A percentile compares a stretch with the other conserved stretches of the same genome.
Evolutionary conservation across 1,284 basidiomycete species (phyloP).

Genomic region (Rhizoctonia solani): DNA sequence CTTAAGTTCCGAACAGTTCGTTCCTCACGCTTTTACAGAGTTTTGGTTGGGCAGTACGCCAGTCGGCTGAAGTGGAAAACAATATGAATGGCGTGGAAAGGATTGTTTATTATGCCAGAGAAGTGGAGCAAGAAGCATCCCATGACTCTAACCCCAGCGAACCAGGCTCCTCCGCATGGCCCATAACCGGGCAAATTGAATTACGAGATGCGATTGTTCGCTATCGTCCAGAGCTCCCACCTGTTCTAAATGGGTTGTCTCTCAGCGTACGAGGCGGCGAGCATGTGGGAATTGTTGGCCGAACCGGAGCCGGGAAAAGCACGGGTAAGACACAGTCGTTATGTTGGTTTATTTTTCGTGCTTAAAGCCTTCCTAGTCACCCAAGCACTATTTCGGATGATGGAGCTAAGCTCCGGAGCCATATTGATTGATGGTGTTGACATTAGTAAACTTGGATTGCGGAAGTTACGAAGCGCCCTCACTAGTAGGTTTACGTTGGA

Average conservation of each 20-base stretch:
- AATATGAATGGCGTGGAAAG: conserved; percentile 91
- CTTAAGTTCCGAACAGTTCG: neutral
- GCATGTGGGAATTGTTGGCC: conserved; percentile 85
- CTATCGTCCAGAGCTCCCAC: conserved; percentile 60
- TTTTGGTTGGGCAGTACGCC: conserved; percentile 83
- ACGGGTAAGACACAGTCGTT: conserved; percentile 31
- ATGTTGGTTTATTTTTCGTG: conserved; percentile 2
- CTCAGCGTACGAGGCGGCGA: conserved; percentile 73
- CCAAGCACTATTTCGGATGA: conserved; percentile 56
- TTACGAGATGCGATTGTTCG: conserved; percentile 64
- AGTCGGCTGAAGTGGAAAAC: conserved; percentile 79
- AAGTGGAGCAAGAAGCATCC: conserved; percentile 77
- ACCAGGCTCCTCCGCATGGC: conserved; percentile 67
- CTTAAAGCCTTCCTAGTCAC: conserved; percentile 62
- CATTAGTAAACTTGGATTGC: conserved; percentile 49
- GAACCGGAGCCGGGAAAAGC: conserved; percentile 44
- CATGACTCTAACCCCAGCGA: conserved; percentile 58
- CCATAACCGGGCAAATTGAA: conserved; percentile 56
- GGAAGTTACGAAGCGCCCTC: conserved; percentile 14
- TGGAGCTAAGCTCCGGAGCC: conserved; percentile 67
- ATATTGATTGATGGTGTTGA: conserved; percentile 57
- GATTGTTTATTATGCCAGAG: conserved; percentile 73
- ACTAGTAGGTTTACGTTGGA: neutral
- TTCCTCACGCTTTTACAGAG: conserved; percentile 46
- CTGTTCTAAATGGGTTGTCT: conserved; percentile 50